Evolutionary conservation across 176 grass and related monocot species (phyloP), one percentile per base, ranked within the genome.

Genomic region (Carex parvula): DNA sequence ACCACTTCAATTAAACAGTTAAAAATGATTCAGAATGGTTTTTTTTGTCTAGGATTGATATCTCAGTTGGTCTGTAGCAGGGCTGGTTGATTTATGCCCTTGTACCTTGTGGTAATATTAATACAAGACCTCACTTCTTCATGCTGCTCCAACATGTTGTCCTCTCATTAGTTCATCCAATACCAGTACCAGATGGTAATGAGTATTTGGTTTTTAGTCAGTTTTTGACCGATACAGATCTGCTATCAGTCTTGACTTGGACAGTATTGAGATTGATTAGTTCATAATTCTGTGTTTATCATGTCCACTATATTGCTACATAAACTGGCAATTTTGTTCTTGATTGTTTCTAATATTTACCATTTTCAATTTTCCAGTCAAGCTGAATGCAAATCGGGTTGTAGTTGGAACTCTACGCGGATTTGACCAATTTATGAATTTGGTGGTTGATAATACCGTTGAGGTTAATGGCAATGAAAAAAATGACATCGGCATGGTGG

Each of bases 391-490:
- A 20, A 94, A 94, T 70, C 83, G 92, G 17, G 86, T 98, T 84
- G 89, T 98, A 60, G 84, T 93, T 91, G 92, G 95, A 76, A 98
- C 91, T 0, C 90, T 98, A 48, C 87, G 89, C 53, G 95, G 95
- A 83, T 98, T 94, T 83, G 95, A 98, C 84, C 92, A 98, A 81
- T 98, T 98, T 75, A 94, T 98, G 95, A 98, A 98, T 76, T 85
- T 98, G 86, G 95, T 98, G 2, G 3, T 94, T 60, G 92, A 98
- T 64, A 98, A 94, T 78, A 94, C 95, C 13, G 89, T 94, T 62
- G 95, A 98, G 84, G 89, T 93, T 29, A 98, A 91, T 81, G 91
- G 92, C 85, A 94, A 89, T 8, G 89, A 94, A 9, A 98, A 91
- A 88, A 98, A 84, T 79, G 95, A 98, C 37, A 98, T 98, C 68